Base-by-base conservation (phyloP, 2,329 filamentous ascomycete species). In the Nannizzia gypsea region DNA sequence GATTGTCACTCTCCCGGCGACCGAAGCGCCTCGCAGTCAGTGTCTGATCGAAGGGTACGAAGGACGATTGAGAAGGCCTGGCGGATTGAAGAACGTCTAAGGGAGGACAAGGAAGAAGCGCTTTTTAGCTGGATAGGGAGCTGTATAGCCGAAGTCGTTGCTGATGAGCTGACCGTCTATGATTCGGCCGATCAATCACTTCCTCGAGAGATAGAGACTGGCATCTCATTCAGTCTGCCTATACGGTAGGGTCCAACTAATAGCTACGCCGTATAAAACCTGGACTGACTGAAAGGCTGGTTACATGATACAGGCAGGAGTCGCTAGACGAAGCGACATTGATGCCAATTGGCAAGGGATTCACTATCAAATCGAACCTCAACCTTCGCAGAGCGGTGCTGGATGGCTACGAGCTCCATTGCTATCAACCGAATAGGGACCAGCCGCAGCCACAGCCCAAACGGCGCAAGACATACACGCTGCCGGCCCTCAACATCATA, bases 41-140 rank as follows among this genome's bases (percentile, higher is more conserved):
- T 68, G 17, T 69, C 70, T 58, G 69, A 63, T 71, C 79, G 74
- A 13, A 78, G 78, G 48, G 76, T 87, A 34, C 77, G 77, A 38
- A 78, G 84, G 54, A 80, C 81, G 3, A 73, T 89, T 59, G 88
- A 90, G 69, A 85, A 80, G 64, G 82, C 82, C 59, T 90, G 87
- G 87, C 82, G 86, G 6, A 91, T 91, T 66, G 81, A 81, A 55
- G 83, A 90, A 46, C 82, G 86, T 59, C 73, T 90, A 63, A 90
- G 90, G 68, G 83, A 81, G 64, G 82, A 88, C 65, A 83, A 89
- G 61, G 81, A 85, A 1, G 81, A 86, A 59, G 82, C 83, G 26
- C 75, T 91, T 1, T 91, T 91, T 69, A 73, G 78, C 15, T 91
- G 88, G 87, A 88, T 91, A 64, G 88, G 87, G 38, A 76, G 80